phyloP scores from a whole-genome alignment of 2,329 filamentous ascomycete species.

The Trichoderma hamatum region DNA sequence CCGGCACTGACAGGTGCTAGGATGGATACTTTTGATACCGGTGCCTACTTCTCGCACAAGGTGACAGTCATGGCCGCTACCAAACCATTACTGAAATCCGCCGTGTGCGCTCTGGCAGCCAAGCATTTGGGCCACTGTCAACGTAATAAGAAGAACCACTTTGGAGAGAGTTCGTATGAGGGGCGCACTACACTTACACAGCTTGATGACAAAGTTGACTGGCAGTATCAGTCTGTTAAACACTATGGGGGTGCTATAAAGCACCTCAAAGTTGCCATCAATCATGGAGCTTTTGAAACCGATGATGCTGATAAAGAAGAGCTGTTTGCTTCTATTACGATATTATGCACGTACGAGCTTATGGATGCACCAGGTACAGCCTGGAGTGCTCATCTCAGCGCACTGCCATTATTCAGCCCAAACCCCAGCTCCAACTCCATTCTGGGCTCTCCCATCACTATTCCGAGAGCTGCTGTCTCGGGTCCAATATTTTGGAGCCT shows the following conservation, averaged over 20 bases:
- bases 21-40: conserved; percentile 23
- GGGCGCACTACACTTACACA: not conserved
- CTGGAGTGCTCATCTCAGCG: conserved; percentile 23
- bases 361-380: conserved; percentile 20
- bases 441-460: conserved; percentile 14
- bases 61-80: conserved; percentile 19
- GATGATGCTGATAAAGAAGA: conserved; percentile 16
- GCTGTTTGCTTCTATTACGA: conserved; percentile 12
- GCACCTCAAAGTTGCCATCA: conserved; percentile 11
- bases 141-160: not conserved
- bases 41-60: conserved; percentile 17
- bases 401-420: conserved; percentile 5
- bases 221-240: conserved; percentile 18
- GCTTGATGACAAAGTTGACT: not conserved
- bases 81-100: conserved; percentile 15
- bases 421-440: not conserved
- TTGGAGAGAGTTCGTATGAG: not conserved
- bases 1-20: not conserved
- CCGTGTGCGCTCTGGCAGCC: conserved; percentile 12
- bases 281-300: conserved; percentile 10
- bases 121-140: conserved; percentile 12
- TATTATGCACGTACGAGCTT: conserved; percentile 13
- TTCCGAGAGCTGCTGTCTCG: conserved; percentile 13
- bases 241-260: conserved; percentile 11
- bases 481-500: conserved; percentile 19